Conservation (phyloP, 352 stramenopile genomes). For the Phytopythium cucurbitacearum region DNA sequence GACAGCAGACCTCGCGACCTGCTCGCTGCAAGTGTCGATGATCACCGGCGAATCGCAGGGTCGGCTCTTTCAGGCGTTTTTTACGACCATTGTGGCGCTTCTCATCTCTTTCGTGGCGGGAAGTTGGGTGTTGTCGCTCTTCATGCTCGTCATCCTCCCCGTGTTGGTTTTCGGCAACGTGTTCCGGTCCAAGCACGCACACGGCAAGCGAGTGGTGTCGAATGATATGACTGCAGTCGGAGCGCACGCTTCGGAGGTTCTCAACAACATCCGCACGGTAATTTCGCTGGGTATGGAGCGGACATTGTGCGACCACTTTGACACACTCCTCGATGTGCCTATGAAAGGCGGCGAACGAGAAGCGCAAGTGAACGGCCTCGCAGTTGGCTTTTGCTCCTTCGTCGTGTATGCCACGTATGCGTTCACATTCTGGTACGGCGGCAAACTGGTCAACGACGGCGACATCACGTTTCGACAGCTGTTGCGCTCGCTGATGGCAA, state of each 20-base stretch:
- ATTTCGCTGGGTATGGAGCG: constrained; percentile 31
- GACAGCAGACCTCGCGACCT: constrained; percentile 41
- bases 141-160: constrained; percentile 56
- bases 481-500: constrained; percentile 39
- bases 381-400: constrained; percentile 65
- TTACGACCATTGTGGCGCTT: constrained; percentile 38
- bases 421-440: constrained; percentile 58
- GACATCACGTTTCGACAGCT: constrained; percentile 35
- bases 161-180: constrained; percentile 38
- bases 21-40: constrained; percentile 38
- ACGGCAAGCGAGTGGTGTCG: constrained; percentile 7
- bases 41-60: constrained; percentile 43
- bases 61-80: constrained; percentile 37
- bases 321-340: constrained; percentile 9
- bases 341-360: constrained; percentile 12
- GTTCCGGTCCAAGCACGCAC: constrained; percentile 20
- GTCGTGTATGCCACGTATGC: constrained; percentile 37
- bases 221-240: constrained; percentile 21
- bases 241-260: constrained; percentile 28
- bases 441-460: constrained; percentile 27
- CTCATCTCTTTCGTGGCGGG: constrained; percentile 48
- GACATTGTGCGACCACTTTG: constrained; percentile 10
- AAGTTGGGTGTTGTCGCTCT: constrained; percentile 53
- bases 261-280: constrained; percentile 40
- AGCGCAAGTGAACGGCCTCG: constrained; percentile 31